phyloP scores from a whole-genome alignment of 345 rosid species.

The Mercurialis annua region DNA sequence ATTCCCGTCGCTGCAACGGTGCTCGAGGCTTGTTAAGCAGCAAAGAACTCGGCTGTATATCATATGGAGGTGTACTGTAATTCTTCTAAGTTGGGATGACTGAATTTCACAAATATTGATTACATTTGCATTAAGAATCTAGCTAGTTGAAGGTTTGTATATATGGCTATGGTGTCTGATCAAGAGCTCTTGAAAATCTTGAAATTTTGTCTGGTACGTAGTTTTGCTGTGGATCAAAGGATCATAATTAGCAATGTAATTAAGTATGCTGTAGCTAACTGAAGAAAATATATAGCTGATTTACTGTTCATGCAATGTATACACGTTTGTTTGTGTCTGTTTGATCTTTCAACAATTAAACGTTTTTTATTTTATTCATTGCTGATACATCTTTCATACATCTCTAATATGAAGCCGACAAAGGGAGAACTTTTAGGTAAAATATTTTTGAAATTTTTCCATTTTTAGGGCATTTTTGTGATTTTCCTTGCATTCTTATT shows the following conservation, averaged over 20 bases:
- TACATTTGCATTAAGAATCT: neutral
- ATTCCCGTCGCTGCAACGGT: slow-evolving; percentile 44
- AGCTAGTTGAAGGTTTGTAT: too few relatives aligned
- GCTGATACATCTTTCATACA: too few relatives aligned
- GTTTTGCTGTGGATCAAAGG: neutral
- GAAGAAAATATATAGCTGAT: too few relatives aligned
- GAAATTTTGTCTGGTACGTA: neutral
- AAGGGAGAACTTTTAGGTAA: too few relatives aligned
- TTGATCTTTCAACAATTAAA: too few relatives aligned
- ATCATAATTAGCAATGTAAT: neutral
- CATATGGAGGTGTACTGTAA: slow-evolving; percentile 70
- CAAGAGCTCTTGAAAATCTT: neutral
- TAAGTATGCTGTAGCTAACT: neutral
- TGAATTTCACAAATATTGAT: neutral
- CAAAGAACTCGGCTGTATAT: slow-evolving; percentile 63
- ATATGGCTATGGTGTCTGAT: neutral
- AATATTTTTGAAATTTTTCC: too few relatives aligned
- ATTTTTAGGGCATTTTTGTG: too few relatives aligned
- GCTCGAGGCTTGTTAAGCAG: slow-evolving; percentile 51
- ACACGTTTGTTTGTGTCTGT: too few relatives aligned
- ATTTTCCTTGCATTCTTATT: too few relatives aligned
- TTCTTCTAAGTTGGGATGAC: slow-evolving; percentile 55
- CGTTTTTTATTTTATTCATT: too few relatives aligned
- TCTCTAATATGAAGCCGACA: too few relatives aligned
- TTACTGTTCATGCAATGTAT: too few relatives aligned